phyloP scores from a whole-genome alignment of 345 rosid species.

The Linum lewisii region DNA sequence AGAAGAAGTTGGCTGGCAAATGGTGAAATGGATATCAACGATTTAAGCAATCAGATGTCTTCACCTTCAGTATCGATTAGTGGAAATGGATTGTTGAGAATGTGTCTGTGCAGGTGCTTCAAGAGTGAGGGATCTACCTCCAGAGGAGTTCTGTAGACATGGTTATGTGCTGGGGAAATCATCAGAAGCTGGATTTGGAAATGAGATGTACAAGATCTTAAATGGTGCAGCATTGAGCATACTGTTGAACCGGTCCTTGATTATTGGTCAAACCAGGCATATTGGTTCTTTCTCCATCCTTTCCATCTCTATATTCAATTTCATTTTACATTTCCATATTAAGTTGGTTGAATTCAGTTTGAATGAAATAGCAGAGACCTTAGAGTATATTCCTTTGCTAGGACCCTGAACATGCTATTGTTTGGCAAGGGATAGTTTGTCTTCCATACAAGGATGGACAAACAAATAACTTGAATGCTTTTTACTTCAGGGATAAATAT shows the following conservation, averaged over 20 bases:
- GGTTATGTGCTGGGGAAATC: conserved; percentile 86
- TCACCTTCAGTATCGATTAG: too few relatives aligned
- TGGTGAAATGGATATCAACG: neutral
- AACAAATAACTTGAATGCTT: conserved; percentile 4
- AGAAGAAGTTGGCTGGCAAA: neutral
- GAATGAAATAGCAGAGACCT: too few relatives aligned
- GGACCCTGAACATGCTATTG: neutral
- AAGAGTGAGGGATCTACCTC: conserved; percentile 54
- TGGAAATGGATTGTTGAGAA: neutral
- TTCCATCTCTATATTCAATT: conserved; percentile 26
- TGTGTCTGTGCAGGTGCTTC: conserved; percentile 44
- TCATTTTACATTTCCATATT: neutral
- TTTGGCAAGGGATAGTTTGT: neutral
- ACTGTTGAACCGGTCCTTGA: conserved; percentile 88
- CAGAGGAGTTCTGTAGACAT: conserved; percentile 72
- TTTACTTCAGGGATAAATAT: conserved; percentile 61
- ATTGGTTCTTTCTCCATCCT: conserved; percentile 97
- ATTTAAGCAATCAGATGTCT: neutral
- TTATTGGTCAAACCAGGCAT: conserved; percentile 99
- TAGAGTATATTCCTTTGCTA: neutral
- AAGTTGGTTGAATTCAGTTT: neutral
- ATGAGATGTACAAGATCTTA: conserved; percentile 94
- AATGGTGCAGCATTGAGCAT: conserved; percentile 83
- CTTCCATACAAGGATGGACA: neutral
- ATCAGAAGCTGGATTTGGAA: conserved; percentile 96